These are phyloP conservation scores for Pycnococcus provasolii DNA, from an alignment of 139 green algal genomes.

Conservation along the genomic window DNA sequence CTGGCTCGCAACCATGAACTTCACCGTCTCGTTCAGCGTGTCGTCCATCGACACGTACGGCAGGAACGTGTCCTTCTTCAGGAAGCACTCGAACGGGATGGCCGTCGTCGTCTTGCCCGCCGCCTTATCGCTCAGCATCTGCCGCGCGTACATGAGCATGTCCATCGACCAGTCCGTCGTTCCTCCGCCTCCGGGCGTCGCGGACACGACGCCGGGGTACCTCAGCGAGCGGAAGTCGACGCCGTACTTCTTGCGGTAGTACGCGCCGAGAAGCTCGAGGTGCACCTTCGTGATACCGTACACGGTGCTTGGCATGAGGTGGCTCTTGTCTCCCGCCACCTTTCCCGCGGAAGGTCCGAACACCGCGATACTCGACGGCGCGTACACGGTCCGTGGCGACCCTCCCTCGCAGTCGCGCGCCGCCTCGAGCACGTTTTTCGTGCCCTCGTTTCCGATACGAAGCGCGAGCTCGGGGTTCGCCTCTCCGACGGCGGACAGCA, in stretches of 20 bases:
- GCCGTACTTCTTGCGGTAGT: slow-evolving; percentile 43
- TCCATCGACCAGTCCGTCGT: slow-evolving; percentile 66
- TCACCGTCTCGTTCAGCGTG: slow-evolving; percentile 45
- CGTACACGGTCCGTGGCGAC: slow-evolving; percentile 32
- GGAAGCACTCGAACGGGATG: slow-evolving; percentile 45
- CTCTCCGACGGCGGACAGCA: slow-evolving; percentile 45
- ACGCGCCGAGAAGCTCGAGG: slow-evolving; percentile 49
- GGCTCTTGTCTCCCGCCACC: slow-evolving; percentile 44
- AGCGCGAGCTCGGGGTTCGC: slow-evolving; percentile 51
- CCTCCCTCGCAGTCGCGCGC: background rate
- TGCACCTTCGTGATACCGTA: slow-evolving; percentile 60
- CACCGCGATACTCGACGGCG: slow-evolving; percentile 56
- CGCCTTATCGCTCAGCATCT: too few relatives aligned
- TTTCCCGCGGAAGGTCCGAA: slow-evolving; percentile 48
- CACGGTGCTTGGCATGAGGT: slow-evolving; percentile 52
- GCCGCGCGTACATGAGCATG: slow-evolving; percentile 32
- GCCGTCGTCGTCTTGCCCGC: slow-evolving; percentile 32
- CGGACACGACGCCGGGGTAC: slow-evolving; percentile 56
- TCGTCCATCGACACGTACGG: slow-evolving; percentile 56
- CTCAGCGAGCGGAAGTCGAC: slow-evolving; percentile 54
- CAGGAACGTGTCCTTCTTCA: slow-evolving; percentile 40
- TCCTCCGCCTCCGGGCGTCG: slow-evolving; percentile 8
- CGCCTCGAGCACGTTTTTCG: slow-evolving; percentile 37
- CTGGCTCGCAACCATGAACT: slow-evolving; percentile 35
- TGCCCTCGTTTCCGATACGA: slow-evolving; percentile 45